A percentile compares a stretch with the other conserved stretches of the same genome.
Evolutionary conservation across 2,329 filamentous ascomycete species (phyloP).

Genomic region (Elsinoe australis): DNA sequence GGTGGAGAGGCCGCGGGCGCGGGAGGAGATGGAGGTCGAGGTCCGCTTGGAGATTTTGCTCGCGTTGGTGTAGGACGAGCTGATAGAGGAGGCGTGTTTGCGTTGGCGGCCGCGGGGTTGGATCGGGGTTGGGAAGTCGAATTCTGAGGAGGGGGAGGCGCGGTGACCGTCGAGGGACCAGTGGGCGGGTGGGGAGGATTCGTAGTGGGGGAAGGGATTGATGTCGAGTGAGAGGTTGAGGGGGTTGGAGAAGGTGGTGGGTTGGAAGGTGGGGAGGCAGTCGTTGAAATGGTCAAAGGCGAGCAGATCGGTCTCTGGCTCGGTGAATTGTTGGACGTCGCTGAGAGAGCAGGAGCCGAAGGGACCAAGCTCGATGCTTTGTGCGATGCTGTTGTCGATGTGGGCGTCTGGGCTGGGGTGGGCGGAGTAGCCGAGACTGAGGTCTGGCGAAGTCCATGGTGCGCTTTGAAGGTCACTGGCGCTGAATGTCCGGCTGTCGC

Average conservation of each 20-base stretch:
- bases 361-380: slow-evolving; percentile 14
- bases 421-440: slow-evolving; percentile 1
- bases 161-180: slow-evolving; percentile 15
- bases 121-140: slow-evolving; percentile 11
- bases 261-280: slow-evolving; percentile 8
- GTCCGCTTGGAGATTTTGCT: slow-evolving; percentile 17
- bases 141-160: not conserved
- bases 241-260: not conserved
- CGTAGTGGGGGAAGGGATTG: not conserved
- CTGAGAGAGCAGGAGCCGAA: slow-evolving; percentile 14
- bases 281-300: slow-evolving; percentile 13
- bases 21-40: slow-evolving; percentile 2
- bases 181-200: slow-evolving; percentile 6
- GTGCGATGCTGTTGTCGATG: slow-evolving; percentile 11
- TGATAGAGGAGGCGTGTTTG: slow-evolving; percentile 15
- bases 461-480: slow-evolving; percentile 6
- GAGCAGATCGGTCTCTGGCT: slow-evolving; percentile 12
- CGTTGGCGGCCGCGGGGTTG: not conserved
- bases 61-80: slow-evolving; percentile 12
- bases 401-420: slow-evolving; percentile 4
- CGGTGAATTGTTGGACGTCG: slow-evolving; percentile 17
- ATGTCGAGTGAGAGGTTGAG: slow-evolving; percentile 12
- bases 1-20: slow-evolving; percentile 27
- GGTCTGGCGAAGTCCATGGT: slow-evolving; percentile 12
- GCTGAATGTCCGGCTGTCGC: slow-evolving; percentile 11